phyloP scores from a whole-genome alignment of 257 asterid species.

The Capsicum rhomboideum region DNA sequence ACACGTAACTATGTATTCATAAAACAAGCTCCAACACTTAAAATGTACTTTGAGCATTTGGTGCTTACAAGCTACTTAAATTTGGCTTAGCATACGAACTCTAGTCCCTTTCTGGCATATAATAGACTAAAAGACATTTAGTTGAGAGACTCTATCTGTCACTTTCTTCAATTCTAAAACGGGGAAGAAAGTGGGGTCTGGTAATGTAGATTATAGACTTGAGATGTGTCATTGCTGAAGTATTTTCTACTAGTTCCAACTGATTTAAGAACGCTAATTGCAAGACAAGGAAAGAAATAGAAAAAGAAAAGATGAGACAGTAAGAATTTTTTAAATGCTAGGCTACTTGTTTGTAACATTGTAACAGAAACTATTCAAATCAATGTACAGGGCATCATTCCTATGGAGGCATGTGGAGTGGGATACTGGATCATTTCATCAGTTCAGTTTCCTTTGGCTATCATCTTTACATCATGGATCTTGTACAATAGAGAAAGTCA shows the following conservation, averaged over 20 bases:
- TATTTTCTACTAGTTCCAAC: not conserved
- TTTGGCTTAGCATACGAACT: not conserved
- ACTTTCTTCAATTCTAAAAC: not conserved
- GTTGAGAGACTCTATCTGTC: not conserved
- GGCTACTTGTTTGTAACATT: not conserved
- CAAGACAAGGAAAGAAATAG: not conserved
- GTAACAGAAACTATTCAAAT: not conserved
- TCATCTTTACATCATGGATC: conserved; percentile 56
- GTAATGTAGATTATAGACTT: not conserved
- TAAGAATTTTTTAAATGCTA: not conserved
- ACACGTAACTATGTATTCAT: not conserved
- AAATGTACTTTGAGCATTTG: not conserved
- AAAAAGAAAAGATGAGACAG: not conserved
- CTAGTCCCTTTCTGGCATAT: not conserved
- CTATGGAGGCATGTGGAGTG: conserved; percentile 61
- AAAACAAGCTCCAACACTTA: not conserved
- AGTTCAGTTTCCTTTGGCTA: conserved; percentile 61
- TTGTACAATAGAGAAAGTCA: conserved; percentile 19
- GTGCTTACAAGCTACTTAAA: not conserved
- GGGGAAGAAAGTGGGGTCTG: not conserved
- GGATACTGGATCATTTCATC: conserved; percentile 77
- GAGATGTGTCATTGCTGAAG: not conserved
- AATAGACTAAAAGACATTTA: not conserved
- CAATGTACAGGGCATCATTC: conserved; percentile 48
- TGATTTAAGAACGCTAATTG: not conserved